These are phyloP conservation scores for Didymella pomorum DNA, from an alignment of 2,329 filamentous ascomycete genomes.

Conservation along the genomic window DNA sequence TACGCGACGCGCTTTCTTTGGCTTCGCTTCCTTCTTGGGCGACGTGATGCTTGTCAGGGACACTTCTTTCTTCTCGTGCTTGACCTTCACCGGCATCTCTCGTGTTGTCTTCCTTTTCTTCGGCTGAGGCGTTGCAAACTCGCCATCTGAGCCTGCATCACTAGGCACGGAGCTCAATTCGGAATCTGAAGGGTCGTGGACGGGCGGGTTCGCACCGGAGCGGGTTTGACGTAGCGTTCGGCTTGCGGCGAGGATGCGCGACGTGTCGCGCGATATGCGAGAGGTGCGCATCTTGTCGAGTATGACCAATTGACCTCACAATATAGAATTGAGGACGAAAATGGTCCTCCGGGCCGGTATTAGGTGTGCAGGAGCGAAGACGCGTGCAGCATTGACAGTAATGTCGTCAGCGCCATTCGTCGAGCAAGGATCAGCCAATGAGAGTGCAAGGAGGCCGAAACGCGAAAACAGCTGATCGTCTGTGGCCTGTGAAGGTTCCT, in stretches of 20 bases:
- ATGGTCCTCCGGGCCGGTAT: background rate
- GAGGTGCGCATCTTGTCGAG: constrained; percentile 46
- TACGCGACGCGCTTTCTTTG: constrained; percentile 49
- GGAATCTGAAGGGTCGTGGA: constrained; percentile 40
- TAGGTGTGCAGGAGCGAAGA: background rate
- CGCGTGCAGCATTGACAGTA: constrained; percentile 9
- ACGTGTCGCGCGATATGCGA: constrained; percentile 49
- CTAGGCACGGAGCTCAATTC: constrained; percentile 44
- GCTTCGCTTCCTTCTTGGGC: constrained; percentile 34
- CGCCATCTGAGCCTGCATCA: constrained; percentile 36
- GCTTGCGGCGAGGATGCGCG: constrained; percentile 42
- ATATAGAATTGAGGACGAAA: background rate
- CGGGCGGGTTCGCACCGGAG: constrained; percentile 33
- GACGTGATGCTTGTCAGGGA: constrained; percentile 32
- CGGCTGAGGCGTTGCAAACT: constrained; percentile 26
- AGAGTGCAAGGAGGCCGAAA: constrained; percentile 12
- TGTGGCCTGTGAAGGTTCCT: background rate
- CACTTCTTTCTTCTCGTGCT: constrained; percentile 28
- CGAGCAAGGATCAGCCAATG: constrained; percentile 1
- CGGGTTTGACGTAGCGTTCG: constrained; percentile 47
- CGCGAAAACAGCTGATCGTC: constrained; percentile 16
- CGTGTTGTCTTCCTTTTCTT: constrained; percentile 60
- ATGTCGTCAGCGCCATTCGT: constrained; percentile 17
- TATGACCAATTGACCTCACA: background rate
- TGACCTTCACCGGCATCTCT: constrained; percentile 46